These are phyloP conservation scores for Candida mesenterica DNA, from an alignment of 1,139 yeast genomes.

Conservation along the genomic window DNA sequence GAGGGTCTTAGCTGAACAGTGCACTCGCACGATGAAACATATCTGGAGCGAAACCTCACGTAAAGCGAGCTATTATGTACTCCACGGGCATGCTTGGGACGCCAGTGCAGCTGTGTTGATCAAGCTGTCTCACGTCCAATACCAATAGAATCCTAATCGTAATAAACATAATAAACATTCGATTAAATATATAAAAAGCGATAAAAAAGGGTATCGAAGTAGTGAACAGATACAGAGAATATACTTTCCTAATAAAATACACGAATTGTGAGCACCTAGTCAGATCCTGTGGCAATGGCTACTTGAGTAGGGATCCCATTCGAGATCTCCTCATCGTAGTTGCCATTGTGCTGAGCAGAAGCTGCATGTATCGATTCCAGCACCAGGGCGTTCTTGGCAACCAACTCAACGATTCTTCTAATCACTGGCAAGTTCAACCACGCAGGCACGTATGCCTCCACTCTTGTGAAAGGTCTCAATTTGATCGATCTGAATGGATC, in stretches of 20 bases:
- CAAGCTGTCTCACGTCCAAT: too few species aligned
- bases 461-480: slow-evolving; percentile 81
- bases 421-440: slow-evolving; percentile 88
- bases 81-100: too few species aligned
- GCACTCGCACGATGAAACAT: too few species aligned
- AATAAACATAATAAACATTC: slow-evolving; percentile 6
- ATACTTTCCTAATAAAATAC: background rate
- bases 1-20: too few species aligned
- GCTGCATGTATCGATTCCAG: slow-evolving; percentile 26
- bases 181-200: slow-evolving; percentile 8
- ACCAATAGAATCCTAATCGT: too few species aligned
- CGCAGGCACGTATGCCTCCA: slow-evolving; percentile 96
- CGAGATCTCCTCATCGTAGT: slow-evolving; percentile 1
- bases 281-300: slow-evolving; percentile 2
- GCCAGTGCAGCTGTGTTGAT: too few species aligned
- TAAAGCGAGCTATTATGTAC: too few species aligned
- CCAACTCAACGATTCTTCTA: slow-evolving; percentile 85
- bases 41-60: too few species aligned
- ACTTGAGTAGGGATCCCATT: slow-evolving; percentile 2
- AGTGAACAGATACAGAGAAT: background rate
- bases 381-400: slow-evolving; percentile 71
- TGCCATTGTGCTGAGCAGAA: background rate
- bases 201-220: too few species aligned
- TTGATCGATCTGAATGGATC: slow-evolving; percentile 87
- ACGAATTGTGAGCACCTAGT: background rate